Evolutionary conservation across 768 basidiomycete genomes (phyloP), one percentile per base, ranked within the genome.

Genomic region (Auricularia auricula-judae): DNA sequence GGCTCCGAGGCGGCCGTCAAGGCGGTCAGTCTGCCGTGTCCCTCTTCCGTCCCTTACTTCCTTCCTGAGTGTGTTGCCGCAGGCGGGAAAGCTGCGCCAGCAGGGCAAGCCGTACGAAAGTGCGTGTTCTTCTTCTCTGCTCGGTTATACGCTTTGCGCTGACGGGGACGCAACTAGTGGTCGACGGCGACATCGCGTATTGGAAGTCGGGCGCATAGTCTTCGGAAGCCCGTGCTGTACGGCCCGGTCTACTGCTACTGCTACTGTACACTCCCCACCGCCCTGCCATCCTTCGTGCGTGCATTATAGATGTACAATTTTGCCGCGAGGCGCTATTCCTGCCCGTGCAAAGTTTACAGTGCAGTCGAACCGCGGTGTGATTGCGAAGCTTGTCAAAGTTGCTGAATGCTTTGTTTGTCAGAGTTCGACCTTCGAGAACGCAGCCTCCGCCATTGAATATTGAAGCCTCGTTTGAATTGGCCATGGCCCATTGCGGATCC

Each of bases 61-160:
- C 21, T 12, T 3, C 61, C 8, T 18, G 7, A 7, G 53, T 18
- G 18, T 18, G 7, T 8, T 29, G 5, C 53, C 29, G 29, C 29
- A 73, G 70, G 78, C 90, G 18, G 96, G 96, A 36, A 97, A 95
- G 78, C 82, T 94, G 64, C 80, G 92, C 72, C 96, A 98, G 72
- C 94, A 97, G 74, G 96, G 96, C 68, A 98, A 98, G 75, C 90
- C 93, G 2, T 99, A 95, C 73, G 93, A 96, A 76, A 93, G 91
- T 92, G 67, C 69, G 89, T 81, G 3, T 11, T 51, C 61, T 21
- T 33, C 53, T 29, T 4, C 59, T 54, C 21, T 36, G 44, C 64
- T 23, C 59, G 23, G 23, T 29, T 29, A 29, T 29, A 29, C 29
- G 36, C 14, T 47, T 36, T 36, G 39, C 65, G 44, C 65, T 12